Evolutionary conservation across 2,329 filamentous ascomycete species (phyloP).

Genomic region (Truncatella angustata): DNA sequence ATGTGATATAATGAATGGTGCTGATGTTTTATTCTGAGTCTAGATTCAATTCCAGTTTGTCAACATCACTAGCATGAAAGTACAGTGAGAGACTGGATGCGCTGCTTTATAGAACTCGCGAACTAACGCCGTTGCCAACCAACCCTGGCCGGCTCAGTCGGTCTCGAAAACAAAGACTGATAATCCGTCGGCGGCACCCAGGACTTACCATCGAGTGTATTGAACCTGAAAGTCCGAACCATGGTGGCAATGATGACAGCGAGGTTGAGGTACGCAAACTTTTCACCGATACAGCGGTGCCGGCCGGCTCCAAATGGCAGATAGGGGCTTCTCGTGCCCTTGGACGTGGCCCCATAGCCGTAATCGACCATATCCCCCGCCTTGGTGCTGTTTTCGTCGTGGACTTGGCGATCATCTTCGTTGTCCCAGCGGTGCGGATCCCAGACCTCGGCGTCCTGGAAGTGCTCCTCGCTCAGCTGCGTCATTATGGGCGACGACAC

Average conservation of each 20-base stretch:
- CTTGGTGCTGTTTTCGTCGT: constrained; percentile 13
- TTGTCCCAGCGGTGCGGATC: constrained; percentile 64
- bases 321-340: constrained; percentile 47
- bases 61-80: too few species aligned
- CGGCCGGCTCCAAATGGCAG: constrained; percentile 72
- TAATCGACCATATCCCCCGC: constrained; percentile 25
- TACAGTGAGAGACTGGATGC: too few species aligned
- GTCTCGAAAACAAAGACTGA: constrained; percentile 43
- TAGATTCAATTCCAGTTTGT: too few species aligned
- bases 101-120: too few species aligned
- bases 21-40: too few species aligned
- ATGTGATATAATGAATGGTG: too few species aligned
- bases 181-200: constrained; percentile 65
- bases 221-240: constrained; percentile 59
- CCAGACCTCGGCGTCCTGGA: constrained; percentile 57
- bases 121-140: constrained; percentile 23
- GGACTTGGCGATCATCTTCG: too few species aligned
- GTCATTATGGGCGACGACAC: constrained; percentile 43
- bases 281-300: constrained; percentile 74
- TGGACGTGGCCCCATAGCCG: constrained; percentile 28
- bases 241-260: constrained; percentile 62
- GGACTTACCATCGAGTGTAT: constrained; percentile 49
- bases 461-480: constrained; percentile 54
- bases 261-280: constrained; percentile 71
- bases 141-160: constrained; percentile 30